phyloP scores from a whole-genome alignment of 176 grass and related monocot species.

The Triticum urartu region DNA sequence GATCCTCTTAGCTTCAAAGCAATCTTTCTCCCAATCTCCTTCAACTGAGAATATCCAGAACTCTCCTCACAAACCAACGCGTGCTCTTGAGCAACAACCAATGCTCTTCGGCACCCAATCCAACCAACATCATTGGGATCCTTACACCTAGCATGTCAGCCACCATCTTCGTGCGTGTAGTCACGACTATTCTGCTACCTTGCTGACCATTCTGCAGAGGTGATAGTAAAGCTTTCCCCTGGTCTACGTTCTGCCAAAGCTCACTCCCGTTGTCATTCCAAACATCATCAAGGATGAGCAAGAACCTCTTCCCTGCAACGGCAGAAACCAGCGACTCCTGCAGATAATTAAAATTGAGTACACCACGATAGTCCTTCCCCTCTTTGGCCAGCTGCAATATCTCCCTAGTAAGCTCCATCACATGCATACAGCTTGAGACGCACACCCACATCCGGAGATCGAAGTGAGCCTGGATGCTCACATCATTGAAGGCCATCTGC shows the following conservation, averaged over 20 bases:
- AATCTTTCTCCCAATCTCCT: slow-evolving; percentile 42
- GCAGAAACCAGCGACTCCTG: slow-evolving; percentile 20
- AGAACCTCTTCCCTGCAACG: slow-evolving; percentile 33
- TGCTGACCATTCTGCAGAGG: slow-evolving; percentile 22
- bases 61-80: slow-evolving; percentile 27
- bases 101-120: slow-evolving; percentile 34
- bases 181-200: slow-evolving; percentile 46
- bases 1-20: slow-evolving; percentile 37
- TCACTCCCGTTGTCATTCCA: slow-evolving; percentile 30
- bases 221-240: slow-evolving; percentile 32
- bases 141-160: slow-evolving; percentile 38
- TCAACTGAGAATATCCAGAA: neutral
- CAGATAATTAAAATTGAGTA: slow-evolving; percentile 16
- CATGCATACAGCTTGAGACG: slow-evolving; percentile 14
- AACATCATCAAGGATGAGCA: slow-evolving; percentile 58
- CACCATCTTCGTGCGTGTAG: slow-evolving; percentile 40
- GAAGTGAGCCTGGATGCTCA: slow-evolving; percentile 14
- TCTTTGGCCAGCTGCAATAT: slow-evolving; percentile 27
- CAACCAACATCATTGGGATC: slow-evolving; percentile 28
- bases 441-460: slow-evolving; percentile 42
- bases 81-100: slow-evolving; percentile 37
- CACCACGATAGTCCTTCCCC: neutral
- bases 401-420: slow-evolving; percentile 29
- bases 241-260: neutral
- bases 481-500: slow-evolving; percentile 34